A percentile compares a stretch with the other conserved stretches of the same genome.
Evolutionary conservation across 176 grass and related monocot genomes (phyloP).

Genomic region (Ensete ventricosum): DNA sequence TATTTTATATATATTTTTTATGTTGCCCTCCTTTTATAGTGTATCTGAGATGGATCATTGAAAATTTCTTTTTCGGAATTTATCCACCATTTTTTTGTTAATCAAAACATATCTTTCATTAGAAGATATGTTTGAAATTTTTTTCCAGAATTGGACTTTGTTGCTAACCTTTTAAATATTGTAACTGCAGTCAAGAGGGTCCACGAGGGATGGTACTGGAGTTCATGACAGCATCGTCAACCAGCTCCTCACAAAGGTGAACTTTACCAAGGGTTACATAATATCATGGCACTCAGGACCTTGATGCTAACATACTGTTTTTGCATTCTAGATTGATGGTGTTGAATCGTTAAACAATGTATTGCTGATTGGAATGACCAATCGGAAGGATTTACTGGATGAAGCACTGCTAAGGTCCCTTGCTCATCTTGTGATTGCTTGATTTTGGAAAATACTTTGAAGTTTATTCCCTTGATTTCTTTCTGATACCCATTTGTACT

Average conservation of each 20-base stretch:
- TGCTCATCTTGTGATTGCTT: constrained; percentile 4
- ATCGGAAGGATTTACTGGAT: constrained; percentile 95
- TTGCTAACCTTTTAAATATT: background rate
- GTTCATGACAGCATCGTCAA: constrained; percentile 97
- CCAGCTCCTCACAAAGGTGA: constrained; percentile 94
- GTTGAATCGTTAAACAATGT: constrained; percentile 94
- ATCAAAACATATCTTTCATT: background rate
- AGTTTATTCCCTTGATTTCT: too few relatives aligned
- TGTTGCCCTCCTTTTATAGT: background rate
- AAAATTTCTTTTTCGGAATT: background rate
- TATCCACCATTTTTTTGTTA: background rate
- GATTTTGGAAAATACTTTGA: background rate
- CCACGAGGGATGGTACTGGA: constrained; percentile 82
- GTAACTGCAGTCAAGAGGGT: constrained; percentile 73
- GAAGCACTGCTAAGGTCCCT: constrained; percentile 86
- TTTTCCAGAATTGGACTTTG: background rate
- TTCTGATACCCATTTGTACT: background rate
- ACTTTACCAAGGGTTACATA: constrained; percentile 1
- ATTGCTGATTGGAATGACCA: constrained; percentile 98
- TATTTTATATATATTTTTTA: background rate
- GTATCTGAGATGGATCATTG: background rate
- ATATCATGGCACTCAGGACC: background rate
- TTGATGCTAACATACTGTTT: constrained; percentile 26
- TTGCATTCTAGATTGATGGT: constrained; percentile 75
- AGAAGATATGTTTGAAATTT: background rate